phyloP scores from a whole-genome alignment of 768 basidiomycete species.

The Rhodotorula graminis region DNA sequence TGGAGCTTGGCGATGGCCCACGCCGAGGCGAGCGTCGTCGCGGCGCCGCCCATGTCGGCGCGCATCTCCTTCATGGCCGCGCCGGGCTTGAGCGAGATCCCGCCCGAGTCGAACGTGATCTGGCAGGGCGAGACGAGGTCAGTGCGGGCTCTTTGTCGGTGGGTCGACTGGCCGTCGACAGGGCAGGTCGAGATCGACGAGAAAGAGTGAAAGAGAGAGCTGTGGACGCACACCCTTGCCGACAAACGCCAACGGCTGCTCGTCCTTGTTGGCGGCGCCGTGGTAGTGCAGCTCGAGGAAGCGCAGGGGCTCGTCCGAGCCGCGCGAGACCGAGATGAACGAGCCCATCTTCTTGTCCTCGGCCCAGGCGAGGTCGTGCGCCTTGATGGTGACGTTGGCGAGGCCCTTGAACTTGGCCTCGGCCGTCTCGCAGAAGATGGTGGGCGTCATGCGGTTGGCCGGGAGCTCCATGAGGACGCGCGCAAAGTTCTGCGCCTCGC shows the following conservation, averaged over 20 bases:
- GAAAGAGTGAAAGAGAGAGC: no score
- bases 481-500: slow-evolving; percentile 51
- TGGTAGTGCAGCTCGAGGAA: slow-evolving; percentile 85
- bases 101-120: slow-evolving; percentile 78
- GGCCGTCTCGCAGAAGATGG: slow-evolving; percentile 68
- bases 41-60: slow-evolving; percentile 58
- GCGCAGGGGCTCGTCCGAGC: slow-evolving; percentile 70
- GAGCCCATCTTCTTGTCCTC: slow-evolving; percentile 78
- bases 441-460: slow-evolving; percentile 65
- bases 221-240: no score
- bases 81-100: slow-evolving; percentile 64
- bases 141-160: no score
- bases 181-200: no score
- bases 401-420: slow-evolving; percentile 63
- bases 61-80: slow-evolving; percentile 51
- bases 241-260: slow-evolving; percentile 8
- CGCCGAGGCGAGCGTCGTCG: slow-evolving; percentile 66
- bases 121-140: no score
- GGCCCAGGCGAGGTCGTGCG: slow-evolving; percentile 78
- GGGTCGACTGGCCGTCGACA: no score
- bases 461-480: slow-evolving; percentile 74
- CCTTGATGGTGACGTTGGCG: slow-evolving; percentile 62
- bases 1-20: slow-evolving; percentile 74
- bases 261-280: slow-evolving; percentile 59
- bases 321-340: slow-evolving; percentile 80